Conservation (phyloP, 345 rosid species). For the Abelmoschus esculentus region DNA sequence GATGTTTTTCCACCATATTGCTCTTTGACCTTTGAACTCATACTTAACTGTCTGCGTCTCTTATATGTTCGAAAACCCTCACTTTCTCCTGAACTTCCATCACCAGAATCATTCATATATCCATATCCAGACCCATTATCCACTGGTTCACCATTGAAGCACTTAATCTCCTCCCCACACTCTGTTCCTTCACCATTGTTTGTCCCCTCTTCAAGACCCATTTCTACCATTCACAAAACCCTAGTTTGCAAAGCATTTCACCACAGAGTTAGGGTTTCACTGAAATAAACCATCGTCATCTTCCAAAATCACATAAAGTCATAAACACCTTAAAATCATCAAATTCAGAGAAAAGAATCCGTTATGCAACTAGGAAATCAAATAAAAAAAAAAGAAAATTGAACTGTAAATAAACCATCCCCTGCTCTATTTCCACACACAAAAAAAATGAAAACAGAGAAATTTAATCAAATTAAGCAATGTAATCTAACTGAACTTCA, state of each 20-base stretch:
- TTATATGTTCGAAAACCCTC: conserved; percentile 56
- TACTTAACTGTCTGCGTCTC: conserved; percentile 48
- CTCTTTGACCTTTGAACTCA: conserved; percentile 31
- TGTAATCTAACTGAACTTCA: neutral
- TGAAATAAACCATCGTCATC: conserved; percentile 9
- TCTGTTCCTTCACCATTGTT: conserved; percentile 31
- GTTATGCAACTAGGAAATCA: neutral
- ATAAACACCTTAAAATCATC: conserved; percentile 7
- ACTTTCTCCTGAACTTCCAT: conserved; percentile 32
- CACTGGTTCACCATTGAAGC: conserved; percentile 27
- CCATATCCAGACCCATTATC: conserved; percentile 29
- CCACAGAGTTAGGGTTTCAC: conserved; percentile 33
- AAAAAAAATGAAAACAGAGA: neutral
- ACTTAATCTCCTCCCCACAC: conserved; percentile 17
- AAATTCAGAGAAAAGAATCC: neutral
- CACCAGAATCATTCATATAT: conserved; percentile 27
- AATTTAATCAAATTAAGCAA: conserved; percentile 7
- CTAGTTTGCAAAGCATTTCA: conserved; percentile 13
- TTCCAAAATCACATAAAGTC: conserved; percentile 10
- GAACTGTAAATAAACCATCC: neutral
- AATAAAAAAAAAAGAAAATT: neutral
- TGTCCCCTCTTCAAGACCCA: conserved; percentile 43
- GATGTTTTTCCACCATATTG: conserved; percentile 29
- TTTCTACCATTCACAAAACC: conserved; percentile 19
- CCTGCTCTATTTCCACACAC: neutral